Conservation (phyloP, 129 eudicot genomes). For the Pseudognaphalium luteoalbum region DNA sequence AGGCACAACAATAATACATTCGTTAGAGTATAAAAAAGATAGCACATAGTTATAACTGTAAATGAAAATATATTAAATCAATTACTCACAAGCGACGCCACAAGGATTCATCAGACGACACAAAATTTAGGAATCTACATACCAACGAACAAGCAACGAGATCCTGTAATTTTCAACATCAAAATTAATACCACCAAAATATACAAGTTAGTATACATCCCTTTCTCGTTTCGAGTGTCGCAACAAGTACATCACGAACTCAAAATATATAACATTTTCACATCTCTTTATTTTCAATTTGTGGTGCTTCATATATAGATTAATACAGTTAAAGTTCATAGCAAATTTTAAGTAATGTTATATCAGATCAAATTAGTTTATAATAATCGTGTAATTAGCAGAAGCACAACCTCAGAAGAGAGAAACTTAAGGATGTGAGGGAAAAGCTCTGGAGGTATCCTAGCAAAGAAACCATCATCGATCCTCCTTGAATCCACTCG, state of each 20-base stretch:
- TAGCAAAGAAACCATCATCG: slow-evolving; percentile 66
- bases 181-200: not conserved
- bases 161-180: slow-evolving; percentile 56
- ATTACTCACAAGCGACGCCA: slow-evolving; percentile 90
- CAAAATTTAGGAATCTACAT: slow-evolving; percentile 71
- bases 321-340: not conserved
- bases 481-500: slow-evolving; percentile 53
- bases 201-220: not conserved
- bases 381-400: not conserved
- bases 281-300: not conserved
- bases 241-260: not conserved
- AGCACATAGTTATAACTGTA: not conserved
- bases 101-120: slow-evolving; percentile 79
- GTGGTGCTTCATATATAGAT: not conserved
- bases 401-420: slow-evolving; percentile 69
- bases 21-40: not conserved
- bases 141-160: slow-evolving; percentile 84
- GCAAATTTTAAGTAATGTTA: not conserved
- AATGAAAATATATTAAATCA: slow-evolving; percentile 8
- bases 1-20: not conserved
- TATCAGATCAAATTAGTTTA: not conserved
- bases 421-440: slow-evolving; percentile 86
- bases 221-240: not conserved
- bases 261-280: no score
- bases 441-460: slow-evolving; percentile 80